Evolutionary conservation across 345 rosid species (phyloP).

Genomic region (Limnanthes douglasii): DNA sequence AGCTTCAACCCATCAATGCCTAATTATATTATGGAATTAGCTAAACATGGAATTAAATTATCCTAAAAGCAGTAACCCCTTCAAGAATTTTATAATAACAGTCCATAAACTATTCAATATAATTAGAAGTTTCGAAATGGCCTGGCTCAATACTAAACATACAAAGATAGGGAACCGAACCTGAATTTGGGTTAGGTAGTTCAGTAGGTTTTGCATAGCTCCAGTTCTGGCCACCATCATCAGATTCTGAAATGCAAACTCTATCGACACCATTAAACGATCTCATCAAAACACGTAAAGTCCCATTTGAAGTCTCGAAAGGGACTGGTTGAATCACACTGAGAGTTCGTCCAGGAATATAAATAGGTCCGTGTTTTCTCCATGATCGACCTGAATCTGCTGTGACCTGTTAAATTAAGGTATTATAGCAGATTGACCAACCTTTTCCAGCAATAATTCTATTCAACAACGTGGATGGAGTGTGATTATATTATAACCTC

Average conservation of each 20-base stretch:
- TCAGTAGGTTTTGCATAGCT: conserved; percentile 48
- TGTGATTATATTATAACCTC: conserved; percentile 37
- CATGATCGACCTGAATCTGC: conserved; percentile 65
- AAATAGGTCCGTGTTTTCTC: conserved; percentile 76
- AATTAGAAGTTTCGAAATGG: not conserved
- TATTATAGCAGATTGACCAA: conserved; percentile 5
- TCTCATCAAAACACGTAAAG: conserved; percentile 46
- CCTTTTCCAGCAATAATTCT: conserved; percentile 2
- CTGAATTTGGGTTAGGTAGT: conserved; percentile 92
- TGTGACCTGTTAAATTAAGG: conserved; percentile 36
- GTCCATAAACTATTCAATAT: not conserved
- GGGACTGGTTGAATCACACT: conserved; percentile 97
- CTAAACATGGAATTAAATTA: not conserved
- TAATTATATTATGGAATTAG: conserved; percentile 3
- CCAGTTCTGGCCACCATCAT: conserved; percentile 64
- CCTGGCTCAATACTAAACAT: too few relatives aligned
- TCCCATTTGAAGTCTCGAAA: conserved; percentile 41
- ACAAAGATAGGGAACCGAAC: conserved; percentile 21
- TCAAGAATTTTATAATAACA: too few relatives aligned
- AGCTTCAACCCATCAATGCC: conserved; percentile 86
- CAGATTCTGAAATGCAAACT: conserved; percentile 70
- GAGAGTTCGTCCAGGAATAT: conserved; percentile 40
- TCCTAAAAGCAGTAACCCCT: not conserved
- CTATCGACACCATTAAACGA: conserved; percentile 44
- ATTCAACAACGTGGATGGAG: conserved; percentile 3